phyloP scores from a whole-genome alignment of 495 filamentous ascomycete genomes.

The Aspergillus conjunctus region DNA sequence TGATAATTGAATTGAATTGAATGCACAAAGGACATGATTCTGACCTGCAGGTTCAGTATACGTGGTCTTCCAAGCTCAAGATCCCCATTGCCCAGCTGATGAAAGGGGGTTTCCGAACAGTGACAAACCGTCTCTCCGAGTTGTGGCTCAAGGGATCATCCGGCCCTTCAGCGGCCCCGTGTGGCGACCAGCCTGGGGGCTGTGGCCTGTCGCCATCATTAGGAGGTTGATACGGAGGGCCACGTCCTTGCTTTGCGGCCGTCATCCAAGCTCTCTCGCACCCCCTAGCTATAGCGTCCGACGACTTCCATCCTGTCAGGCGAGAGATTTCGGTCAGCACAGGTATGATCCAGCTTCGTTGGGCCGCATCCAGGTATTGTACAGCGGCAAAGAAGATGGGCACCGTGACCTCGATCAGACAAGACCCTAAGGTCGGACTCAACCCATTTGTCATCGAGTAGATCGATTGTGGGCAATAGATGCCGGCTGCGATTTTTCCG shows the following conservation, averaged over 20 bases:
- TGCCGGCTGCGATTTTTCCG: constrained; percentile 77
- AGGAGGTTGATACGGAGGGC: constrained; percentile 64
- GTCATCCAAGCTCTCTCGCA: constrained; percentile 83
- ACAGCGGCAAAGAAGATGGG: constrained; percentile 84
- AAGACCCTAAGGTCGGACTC: constrained; percentile 78
- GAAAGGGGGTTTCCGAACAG: constrained; percentile 40
- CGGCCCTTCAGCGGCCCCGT: constrained; percentile 18
- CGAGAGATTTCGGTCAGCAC: constrained; percentile 74
- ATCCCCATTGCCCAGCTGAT: constrained; percentile 62
- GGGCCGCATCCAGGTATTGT: constrained; percentile 69
- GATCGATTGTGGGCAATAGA: constrained; percentile 65
- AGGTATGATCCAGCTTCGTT: constrained; percentile 75
- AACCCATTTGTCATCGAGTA: constrained; percentile 58
- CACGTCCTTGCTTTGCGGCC: constrained; percentile 68
- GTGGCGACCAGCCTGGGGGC: constrained; percentile 17
- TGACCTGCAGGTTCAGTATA: constrained; percentile 33
- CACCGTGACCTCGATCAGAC: constrained; percentile 76
- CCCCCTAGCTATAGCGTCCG: constrained; percentile 74
- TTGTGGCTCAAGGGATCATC: constrained; percentile 37
- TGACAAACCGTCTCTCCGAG: constrained; percentile 50
- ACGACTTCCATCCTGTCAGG: constrained; percentile 84
- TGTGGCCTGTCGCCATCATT: not conserved
- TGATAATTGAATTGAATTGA: too few species aligned
- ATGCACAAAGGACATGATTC: too few species aligned
- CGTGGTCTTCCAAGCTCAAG: constrained; percentile 57